These are phyloP conservation scores for Penicillium canescens DNA, from an alignment of 495 filamentous ascomycete species.

Conservation along the genomic window DNA sequence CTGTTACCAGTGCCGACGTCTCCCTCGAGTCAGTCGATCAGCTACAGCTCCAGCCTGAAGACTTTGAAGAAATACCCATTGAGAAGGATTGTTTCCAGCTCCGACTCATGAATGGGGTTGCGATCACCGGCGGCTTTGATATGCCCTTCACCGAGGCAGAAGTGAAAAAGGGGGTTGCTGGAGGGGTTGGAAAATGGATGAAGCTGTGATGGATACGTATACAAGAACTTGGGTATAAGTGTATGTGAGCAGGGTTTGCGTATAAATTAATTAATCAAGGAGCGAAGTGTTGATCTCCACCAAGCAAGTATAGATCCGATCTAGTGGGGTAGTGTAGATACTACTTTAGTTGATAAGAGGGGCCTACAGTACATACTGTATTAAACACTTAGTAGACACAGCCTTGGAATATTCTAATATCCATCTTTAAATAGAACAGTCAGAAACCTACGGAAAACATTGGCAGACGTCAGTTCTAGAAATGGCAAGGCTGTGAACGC, in stretches of 20 bases:
- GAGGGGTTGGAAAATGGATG: conserved; percentile 5
- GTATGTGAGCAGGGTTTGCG: neutral
- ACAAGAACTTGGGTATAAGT: no score
- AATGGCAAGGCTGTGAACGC: conserved; percentile 5
- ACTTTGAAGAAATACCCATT: conserved; percentile 6
- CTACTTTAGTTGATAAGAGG: no score
- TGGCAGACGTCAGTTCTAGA: conserved; percentile 2
- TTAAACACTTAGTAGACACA: no score
- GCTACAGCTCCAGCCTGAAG: neutral
- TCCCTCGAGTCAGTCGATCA: conserved; percentile 6
- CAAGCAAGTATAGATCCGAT: no score
- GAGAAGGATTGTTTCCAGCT: conserved; percentile 8
- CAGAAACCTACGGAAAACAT: neutral
- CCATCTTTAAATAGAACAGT: neutral
- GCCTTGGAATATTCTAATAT: no score
- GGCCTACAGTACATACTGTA: no score
- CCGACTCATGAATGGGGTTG: conserved; percentile 5
- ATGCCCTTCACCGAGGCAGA: conserved; percentile 8
- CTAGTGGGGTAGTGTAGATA: no score
- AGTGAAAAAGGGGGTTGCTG: conserved; percentile 5
- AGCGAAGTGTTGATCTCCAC: no score
- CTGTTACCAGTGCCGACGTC: conserved; percentile 4
- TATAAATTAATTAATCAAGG: neutral
- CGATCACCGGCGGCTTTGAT: conserved; percentile 8
- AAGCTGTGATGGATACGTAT: conserved; percentile 1